Evolutionary conservation across 805 yeast genomes (phyloP).

Genomic region (Cyberlindnera americana): DNA sequence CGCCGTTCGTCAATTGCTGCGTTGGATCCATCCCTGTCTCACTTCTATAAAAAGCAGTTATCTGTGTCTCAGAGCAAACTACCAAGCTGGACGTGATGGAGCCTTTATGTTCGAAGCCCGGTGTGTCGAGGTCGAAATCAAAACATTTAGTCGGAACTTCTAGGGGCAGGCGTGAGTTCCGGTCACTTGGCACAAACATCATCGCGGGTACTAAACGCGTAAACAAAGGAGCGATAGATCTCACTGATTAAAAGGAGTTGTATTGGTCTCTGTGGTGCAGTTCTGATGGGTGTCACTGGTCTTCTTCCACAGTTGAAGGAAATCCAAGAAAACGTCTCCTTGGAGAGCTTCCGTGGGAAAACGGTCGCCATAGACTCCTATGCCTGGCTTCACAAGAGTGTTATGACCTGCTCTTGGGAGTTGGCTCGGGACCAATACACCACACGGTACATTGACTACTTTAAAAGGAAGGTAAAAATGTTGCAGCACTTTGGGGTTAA

Average conservation of each 20-base stretch:
- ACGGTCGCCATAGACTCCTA: conserved; percentile 92
- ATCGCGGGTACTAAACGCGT: not conserved
- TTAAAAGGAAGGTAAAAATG: conserved; percentile 64
- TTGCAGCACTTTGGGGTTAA: conserved; percentile 60
- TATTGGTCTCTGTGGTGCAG: too few species aligned
- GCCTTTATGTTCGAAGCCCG: too few species aligned
- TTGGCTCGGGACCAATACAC: conserved; percentile 71
- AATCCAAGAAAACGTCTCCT: conserved; percentile 56
- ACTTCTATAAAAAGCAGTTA: too few species aligned
- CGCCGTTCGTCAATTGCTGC: conserved; percentile 13
- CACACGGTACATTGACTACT: conserved; percentile 63
- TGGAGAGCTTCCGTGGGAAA: conserved; percentile 64
- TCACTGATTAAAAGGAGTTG: too few species aligned
- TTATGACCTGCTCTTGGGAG: conserved; percentile 79
- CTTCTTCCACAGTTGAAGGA: conserved; percentile 74
- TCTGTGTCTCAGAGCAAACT: too few species aligned
- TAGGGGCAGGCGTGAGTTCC: not conserved
- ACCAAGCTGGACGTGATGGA: too few species aligned
- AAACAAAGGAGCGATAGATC: conserved; percentile 1
- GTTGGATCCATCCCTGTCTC: conserved; percentile 6
- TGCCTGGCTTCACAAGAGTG: conserved; percentile 93
- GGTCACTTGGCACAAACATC: not conserved
- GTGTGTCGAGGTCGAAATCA: conserved; percentile 3
- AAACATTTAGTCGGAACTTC: conserved; percentile 1
- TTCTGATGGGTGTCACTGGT: conserved; percentile 91